These are phyloP conservation scores for Baudoinia panamericana DNA, from an alignment of 495 filamentous ascomycete species.

Conservation along the genomic window DNA sequence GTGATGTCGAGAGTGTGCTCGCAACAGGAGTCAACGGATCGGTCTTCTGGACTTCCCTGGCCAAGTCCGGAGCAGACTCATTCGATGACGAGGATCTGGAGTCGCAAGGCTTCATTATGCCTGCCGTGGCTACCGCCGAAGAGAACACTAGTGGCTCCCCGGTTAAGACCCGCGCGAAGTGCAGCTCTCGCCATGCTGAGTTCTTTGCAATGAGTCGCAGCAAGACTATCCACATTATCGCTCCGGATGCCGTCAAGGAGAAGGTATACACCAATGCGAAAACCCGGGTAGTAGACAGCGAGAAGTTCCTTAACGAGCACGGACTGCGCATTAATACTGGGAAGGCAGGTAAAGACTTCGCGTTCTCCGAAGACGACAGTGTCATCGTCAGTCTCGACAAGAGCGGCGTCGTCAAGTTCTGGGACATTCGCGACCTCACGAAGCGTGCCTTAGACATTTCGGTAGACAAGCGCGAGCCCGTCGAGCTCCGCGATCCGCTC, in stretches of 20 bases:
- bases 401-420: slow-evolving; percentile 86
- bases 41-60: slow-evolving; percentile 78
- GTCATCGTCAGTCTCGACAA: slow-evolving; percentile 93
- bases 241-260: slow-evolving; percentile 60
- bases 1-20: slow-evolving; percentile 60
- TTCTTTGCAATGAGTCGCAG: slow-evolving; percentile 92
- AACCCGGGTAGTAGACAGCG: slow-evolving; percentile 57
- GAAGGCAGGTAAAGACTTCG: slow-evolving; percentile 96
- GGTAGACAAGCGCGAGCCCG: slow-evolving; percentile 37
- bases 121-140: slow-evolving; percentile 37
- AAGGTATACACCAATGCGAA: slow-evolving; percentile 54
- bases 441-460: slow-evolving; percentile 37
- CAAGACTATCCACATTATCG: slow-evolving; percentile 87
- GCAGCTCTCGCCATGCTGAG: slow-evolving; percentile 73
- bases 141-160: slow-evolving; percentile 55
- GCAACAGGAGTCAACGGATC: slow-evolving; percentile 87
- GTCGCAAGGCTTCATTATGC: slow-evolving; percentile 66
- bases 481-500: slow-evolving; percentile 66
- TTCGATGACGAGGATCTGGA: slow-evolving; percentile 61
- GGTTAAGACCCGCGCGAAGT: slow-evolving; percentile 87
- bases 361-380: slow-evolving; percentile 91
- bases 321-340: slow-evolving; percentile 85
- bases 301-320: slow-evolving; percentile 74
- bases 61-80: slow-evolving; percentile 54
- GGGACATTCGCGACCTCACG: slow-evolving; percentile 76